Evolutionary conservation across 768 basidiomycete species (phyloP), one percentile per base, ranked within the genome.

Genomic region (Kwoniella sp.): DNA sequence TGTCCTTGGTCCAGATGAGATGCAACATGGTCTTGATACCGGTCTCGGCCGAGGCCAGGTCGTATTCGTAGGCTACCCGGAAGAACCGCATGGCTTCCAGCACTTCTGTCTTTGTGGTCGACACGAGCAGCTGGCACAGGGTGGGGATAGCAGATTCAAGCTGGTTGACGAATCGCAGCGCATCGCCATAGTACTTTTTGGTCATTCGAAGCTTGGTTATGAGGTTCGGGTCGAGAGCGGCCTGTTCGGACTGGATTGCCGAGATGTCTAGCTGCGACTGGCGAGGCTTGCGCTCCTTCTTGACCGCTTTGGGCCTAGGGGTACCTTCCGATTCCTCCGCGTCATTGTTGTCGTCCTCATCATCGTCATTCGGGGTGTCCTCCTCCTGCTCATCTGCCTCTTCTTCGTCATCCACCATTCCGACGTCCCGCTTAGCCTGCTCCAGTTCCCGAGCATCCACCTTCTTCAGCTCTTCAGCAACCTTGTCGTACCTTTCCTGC

Each of bases 1-100:
- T 89, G 67, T 99, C 93, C 70, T 98, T 98, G 23, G 82, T 81
- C 95, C 95, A 98, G 62, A 99, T 88, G 22, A 99, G 79, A 72
- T 98, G 95, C 12, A 99, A 71, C 93, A 98, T 96, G 66, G 85
- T 89, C 78, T 87, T 90, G 67, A 99, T 85, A 0, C 95, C 95
- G 38, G 88, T 88, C 73, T 87, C 83, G 2, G 92, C 86, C 31
- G 81, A 79, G 33, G 83, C 79, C 44, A 98, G 82, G 60, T 88
- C 78, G 67, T 92, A 95, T 66, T 85, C 86, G 62, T 84, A 81
- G 0, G 86, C 82, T 5, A 85, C 80, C 40, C 84, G 80, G 81
- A 91, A 96, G 73, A 93, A 98, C 25, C 93, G 69, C 73, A 79
- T 79, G 14, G 75, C 69, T 53, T 78, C 78, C 41, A 79, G 64